Evolutionary conservation across 2,329 filamentous ascomycete genomes (phyloP), one percentile per base, ranked within the genome.

Genomic region (Periconia macrospinosa): DNA sequence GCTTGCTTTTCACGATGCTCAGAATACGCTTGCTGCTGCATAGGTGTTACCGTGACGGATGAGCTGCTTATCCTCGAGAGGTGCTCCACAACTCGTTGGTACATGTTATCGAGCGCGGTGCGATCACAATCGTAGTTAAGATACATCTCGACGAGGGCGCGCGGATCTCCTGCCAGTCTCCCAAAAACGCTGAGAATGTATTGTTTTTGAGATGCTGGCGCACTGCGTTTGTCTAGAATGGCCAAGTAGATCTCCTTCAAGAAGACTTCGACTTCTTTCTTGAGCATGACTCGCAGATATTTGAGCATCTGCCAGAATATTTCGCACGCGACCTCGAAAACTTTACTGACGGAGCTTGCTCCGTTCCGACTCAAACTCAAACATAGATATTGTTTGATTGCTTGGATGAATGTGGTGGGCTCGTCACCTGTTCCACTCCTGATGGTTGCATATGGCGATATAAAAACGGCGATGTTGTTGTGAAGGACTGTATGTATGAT

Each of bases 251-350:
- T 95, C 70, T 99, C 94, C 71, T 97, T 97, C 54, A 99, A 76
- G 70, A 99, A 97, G 0, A 99, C 93, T 73, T 97, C 94, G 51
- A 99, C 90, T 71, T 99, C 94, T 84, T 96, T 96, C 86, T 99
- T 99, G 75, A 99, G 89, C 58, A 92, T 89, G 2, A 94, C 89
- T 56, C 95, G 86, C 85, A 99, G 89, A 65, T 91, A 89, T 72
- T 95, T 96, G 42, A 97, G 78, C 88, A 97, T 96, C 53, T 97
- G 81, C 92, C 92, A 99, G 72, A 99, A 99, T 30, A 97, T 96
- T 73, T 99, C 94, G 66, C 90, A 92, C 72, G 91, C 93, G 41
- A 97, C 91, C 69, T 97, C 93, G 67, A 97, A 99, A 0, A 99
- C 92, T 60, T 85, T 85, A 59, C 91, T 90, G 42, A 96, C 90